Evolutionary conservation across 352 stramenopile genomes (phyloP).

Genomic region (Phytophthora cactorum): DNA sequence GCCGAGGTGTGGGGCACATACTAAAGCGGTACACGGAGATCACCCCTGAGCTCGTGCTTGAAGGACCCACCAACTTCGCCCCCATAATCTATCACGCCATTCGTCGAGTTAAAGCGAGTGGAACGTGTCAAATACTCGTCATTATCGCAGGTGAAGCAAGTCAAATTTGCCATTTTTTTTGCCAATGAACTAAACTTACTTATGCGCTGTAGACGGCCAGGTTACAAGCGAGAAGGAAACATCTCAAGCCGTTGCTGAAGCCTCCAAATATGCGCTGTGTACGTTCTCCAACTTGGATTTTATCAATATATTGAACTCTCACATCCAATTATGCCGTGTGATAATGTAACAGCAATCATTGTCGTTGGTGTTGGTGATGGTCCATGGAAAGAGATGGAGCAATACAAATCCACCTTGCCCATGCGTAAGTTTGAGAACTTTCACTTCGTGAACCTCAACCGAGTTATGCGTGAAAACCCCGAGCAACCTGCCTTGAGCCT

Average conservation of each 20-base stretch:
- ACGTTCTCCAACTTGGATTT: slow-evolving; percentile 20
- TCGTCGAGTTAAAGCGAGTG: slow-evolving; percentile 48
- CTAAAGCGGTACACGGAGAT: slow-evolving; percentile 60
- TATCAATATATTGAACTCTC: no score
- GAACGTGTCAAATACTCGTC: slow-evolving; percentile 74
- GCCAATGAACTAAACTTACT: neutral
- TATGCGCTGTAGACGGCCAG: slow-evolving; percentile 50
- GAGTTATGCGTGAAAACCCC: slow-evolving; percentile 55
- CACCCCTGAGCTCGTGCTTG: slow-evolving; percentile 52
- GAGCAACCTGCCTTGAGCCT: slow-evolving; percentile 68
- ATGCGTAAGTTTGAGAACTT: slow-evolving; percentile 79
- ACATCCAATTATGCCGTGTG: no score
- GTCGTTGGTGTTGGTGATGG: slow-evolving; percentile 81
- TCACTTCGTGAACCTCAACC: slow-evolving; percentile 75
- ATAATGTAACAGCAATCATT: slow-evolving; percentile 61
- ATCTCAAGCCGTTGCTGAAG: slow-evolving; percentile 67
- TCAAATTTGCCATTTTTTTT: neutral
- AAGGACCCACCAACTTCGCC: slow-evolving; percentile 80
- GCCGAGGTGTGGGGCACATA: slow-evolving; percentile 61
- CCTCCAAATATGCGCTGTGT: slow-evolving; percentile 77
- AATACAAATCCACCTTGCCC: slow-evolving; percentile 66
- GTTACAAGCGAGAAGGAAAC: slow-evolving; percentile 76
- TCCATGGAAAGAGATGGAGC: slow-evolving; percentile 75
- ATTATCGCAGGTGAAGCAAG: slow-evolving; percentile 58
- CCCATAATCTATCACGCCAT: slow-evolving; percentile 82